Conservation (phyloP, 306 rosid genomes). For the Prunus mira region DNA sequence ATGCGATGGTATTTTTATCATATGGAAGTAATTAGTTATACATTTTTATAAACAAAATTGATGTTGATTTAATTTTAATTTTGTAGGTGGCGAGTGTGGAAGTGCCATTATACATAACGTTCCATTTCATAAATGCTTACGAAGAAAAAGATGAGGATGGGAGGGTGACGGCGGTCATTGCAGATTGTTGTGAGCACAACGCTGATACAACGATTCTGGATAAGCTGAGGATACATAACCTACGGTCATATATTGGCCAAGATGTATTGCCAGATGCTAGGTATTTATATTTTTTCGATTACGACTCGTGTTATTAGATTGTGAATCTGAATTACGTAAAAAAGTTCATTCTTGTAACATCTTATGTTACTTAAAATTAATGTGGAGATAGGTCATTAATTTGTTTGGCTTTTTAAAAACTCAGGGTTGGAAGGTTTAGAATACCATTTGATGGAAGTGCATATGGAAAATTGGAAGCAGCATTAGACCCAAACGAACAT, state of each 20-base stretch:
- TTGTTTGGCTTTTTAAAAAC: not conserved
- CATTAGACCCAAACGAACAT: conserved; percentile 84
- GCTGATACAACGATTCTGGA: conserved; percentile 64
- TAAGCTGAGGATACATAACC: conserved; percentile 58
- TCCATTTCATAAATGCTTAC: conserved; percentile 91
- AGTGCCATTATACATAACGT: conserved; percentile 77
- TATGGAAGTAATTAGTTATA: not conserved
- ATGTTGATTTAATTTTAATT: not conserved
- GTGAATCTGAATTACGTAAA: not conserved
- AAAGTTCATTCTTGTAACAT: too few species aligned
- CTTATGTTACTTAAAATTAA: not conserved
- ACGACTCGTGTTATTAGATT: not conserved
- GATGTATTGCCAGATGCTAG: conserved; percentile 89
- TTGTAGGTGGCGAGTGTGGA: conserved; percentile 80
- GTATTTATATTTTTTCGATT: conserved; percentile 15
- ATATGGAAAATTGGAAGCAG: conserved; percentile 69
- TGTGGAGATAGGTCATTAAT: not conserved
- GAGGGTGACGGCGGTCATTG: conserved; percentile 61
- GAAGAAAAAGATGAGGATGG: conserved; percentile 86
- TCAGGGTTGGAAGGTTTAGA: conserved; percentile 83
- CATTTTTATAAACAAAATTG: not conserved
- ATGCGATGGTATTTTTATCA: not conserved
- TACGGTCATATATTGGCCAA: conserved; percentile 48
- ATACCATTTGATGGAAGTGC: conserved; percentile 80
- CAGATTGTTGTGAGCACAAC: conserved; percentile 85